Conservation (phyloP, 208 protist species). For the Leishmania major region DNA sequence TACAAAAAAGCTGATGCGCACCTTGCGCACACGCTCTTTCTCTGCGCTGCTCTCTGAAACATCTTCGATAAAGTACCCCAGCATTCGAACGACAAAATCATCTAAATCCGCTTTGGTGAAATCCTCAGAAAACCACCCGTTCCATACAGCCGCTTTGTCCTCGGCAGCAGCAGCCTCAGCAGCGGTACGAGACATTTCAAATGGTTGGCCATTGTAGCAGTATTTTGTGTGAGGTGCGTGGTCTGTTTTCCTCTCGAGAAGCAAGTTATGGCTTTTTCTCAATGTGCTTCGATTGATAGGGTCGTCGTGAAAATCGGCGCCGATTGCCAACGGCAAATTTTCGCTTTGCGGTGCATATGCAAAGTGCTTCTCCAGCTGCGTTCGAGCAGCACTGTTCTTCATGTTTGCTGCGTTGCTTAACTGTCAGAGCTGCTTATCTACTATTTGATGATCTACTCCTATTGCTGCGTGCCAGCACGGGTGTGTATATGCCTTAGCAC, state of each 20-base stretch:
- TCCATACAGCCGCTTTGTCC: constrained; percentile 50
- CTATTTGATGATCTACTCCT: neutral
- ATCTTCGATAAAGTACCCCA: constrained; percentile 80
- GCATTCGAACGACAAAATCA: constrained; percentile 76
- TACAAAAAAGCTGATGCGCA: constrained; percentile 77
- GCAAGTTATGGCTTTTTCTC: constrained; percentile 84
- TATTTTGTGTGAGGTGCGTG: constrained; percentile 86
- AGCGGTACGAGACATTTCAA: constrained; percentile 8
- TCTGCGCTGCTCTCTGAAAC: constrained; percentile 63
- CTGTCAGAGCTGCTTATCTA: neutral
- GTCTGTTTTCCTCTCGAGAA: constrained; percentile 53
- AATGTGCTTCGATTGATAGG: constrained; percentile 79
- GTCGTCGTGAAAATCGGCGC: constrained; percentile 92
- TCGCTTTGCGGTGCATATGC: constrained; percentile 62
- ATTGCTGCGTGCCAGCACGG: neutral
- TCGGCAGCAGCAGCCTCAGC: constrained; percentile 1
- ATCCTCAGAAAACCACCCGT: constrained; percentile 75
- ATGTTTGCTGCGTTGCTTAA: constrained; percentile 27
- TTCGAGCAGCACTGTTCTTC: constrained; percentile 81
- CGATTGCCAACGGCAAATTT: constrained; percentile 80
- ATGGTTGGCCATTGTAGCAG: constrained; percentile 51
- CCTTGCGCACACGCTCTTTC: constrained; percentile 65
- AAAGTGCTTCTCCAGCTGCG: constrained; percentile 64
- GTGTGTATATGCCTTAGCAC: neutral
- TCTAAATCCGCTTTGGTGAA: constrained; percentile 64